Conservation (phyloP, 2,329 filamentous ascomycete genomes). For the Rutstroemia sp. region DNA sequence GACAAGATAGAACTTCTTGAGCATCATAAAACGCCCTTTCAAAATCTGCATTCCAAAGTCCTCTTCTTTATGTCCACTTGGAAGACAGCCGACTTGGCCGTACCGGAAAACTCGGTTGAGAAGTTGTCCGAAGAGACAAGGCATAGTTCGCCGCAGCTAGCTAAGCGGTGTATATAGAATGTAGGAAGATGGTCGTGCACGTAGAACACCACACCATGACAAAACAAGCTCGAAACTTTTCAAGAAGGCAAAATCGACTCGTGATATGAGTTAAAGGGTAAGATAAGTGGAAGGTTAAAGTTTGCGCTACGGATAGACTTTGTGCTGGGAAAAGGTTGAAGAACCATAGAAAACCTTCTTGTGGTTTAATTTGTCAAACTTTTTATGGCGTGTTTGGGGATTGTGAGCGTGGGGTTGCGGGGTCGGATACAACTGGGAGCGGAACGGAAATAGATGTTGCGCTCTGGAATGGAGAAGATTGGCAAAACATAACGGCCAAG, state of each 20-base stretch:
- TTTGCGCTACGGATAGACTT: constrained; percentile 6
- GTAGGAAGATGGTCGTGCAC: not conserved
- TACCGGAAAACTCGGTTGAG: not conserved
- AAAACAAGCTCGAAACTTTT: constrained; percentile 1
- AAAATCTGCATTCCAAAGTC: no score
- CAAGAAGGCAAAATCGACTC: not conserved
- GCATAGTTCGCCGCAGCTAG: not conserved
- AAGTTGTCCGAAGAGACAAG: not conserved
- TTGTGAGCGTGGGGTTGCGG: no score
- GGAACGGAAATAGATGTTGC: no score
- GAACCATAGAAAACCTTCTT: not conserved
- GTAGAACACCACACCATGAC: not conserved
- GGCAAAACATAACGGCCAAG: no score
- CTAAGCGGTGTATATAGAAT: not conserved
- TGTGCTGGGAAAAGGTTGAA: not conserved
- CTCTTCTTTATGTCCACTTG: no score
- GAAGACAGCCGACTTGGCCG: not conserved
- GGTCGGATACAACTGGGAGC: no score
- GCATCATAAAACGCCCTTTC: no score
- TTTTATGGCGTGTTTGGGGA: no score
- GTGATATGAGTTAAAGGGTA: not conserved
- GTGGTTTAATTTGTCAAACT: not conserved
- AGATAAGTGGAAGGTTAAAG: not conserved
- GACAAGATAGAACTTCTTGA: no score
- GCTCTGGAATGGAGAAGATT: no score